Evolutionary conservation across 2,329 filamentous ascomycete genomes (phyloP).

Genomic region (Passalora sequoiae): DNA sequence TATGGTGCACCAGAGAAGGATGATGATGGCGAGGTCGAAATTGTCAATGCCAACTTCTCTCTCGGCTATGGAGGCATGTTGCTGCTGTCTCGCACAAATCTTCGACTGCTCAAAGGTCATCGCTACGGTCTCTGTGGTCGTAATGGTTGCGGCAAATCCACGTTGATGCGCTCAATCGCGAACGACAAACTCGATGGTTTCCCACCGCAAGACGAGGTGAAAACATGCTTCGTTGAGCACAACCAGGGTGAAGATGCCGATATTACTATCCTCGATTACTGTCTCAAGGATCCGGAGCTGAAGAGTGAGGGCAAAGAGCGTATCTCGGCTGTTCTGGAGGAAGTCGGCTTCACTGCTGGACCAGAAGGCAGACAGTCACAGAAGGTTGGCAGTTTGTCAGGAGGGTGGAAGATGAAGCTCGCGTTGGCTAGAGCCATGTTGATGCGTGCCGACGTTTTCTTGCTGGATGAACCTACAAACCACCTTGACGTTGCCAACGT

Average conservation of each 20-base stretch:
- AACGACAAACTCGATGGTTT: conserved; percentile 96
- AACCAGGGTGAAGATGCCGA: conserved; percentile 98
- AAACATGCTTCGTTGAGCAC: conserved; percentile 97
- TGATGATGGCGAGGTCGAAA: conserved; percentile 87
- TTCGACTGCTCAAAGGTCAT: conserved; percentile 90
- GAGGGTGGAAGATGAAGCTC: conserved; percentile 99
- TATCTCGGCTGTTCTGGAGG: conserved; percentile 75
- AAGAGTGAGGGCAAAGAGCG: conserved; percentile 71
- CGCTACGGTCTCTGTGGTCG: conserved; percentile 94
- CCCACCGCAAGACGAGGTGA: conserved; percentile 82
- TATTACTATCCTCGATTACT: conserved; percentile 90
- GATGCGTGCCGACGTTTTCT: conserved; percentile 88
- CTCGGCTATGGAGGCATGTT: conserved; percentile 97
- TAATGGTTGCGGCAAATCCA: conserved; percentile 98
- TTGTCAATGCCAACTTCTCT: conserved; percentile 97
- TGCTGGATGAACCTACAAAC: conserved; percentile 98
- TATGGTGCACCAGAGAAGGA: conserved; percentile 79
- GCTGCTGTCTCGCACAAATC: conserved; percentile 88
- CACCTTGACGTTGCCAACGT: conserved; percentile 96
- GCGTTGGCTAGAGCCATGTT: conserved; percentile 94
- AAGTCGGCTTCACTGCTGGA: conserved; percentile 90
- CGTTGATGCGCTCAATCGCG: conserved; percentile 93
- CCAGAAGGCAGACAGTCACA: conserved; percentile 84
- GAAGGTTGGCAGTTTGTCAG: conserved; percentile 88
- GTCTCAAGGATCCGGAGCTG: conserved; percentile 82